These are phyloP conservation scores for Seminavis robusta DNA, from an alignment of 108 stramenopile genomes.

Conservation along the genomic window DNA sequence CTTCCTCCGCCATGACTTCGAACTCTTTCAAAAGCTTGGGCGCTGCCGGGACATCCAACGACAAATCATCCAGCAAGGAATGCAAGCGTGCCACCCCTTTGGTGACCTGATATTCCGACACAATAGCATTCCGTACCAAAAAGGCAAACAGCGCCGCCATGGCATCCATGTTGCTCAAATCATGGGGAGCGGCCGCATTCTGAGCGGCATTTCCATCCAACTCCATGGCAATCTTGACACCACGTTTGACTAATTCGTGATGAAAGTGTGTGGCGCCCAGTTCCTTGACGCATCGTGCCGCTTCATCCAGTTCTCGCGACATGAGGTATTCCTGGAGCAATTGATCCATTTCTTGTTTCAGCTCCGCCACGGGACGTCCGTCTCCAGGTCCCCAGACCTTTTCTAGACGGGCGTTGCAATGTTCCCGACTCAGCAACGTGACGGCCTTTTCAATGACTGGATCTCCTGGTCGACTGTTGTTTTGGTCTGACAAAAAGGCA, in stretches of 20 bases:
- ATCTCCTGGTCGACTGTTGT: slow-evolving; percentile 79
- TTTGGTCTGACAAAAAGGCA: slow-evolving; percentile 88
- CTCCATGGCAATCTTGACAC: slow-evolving; percentile 86
- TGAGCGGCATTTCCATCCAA: slow-evolving; percentile 62
- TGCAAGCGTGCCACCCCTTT: slow-evolving; percentile 75
- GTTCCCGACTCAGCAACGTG: slow-evolving; percentile 78
- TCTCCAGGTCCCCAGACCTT: slow-evolving; percentile 96
- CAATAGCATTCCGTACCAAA: slow-evolving; percentile 73
- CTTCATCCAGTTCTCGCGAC: slow-evolving; percentile 91
- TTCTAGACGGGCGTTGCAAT: slow-evolving; percentile 88
- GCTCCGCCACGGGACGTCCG: slow-evolving; percentile 90
- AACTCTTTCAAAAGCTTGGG: slow-evolving; percentile 63
- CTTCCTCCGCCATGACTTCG: slow-evolving; percentile 58
- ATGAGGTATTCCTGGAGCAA: slow-evolving; percentile 88
- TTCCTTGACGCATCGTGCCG: slow-evolving; percentile 87
- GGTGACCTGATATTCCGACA: slow-evolving; percentile 76
- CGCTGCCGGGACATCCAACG: slow-evolving; percentile 75
- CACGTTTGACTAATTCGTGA: slow-evolving; percentile 97
- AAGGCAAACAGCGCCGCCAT: slow-evolving; percentile 77
- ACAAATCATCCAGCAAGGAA: slow-evolving; percentile 58
- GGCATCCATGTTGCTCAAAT: slow-evolving; percentile 62
- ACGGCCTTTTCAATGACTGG: slow-evolving; percentile 86
- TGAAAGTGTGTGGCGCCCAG: slow-evolving; percentile 85
- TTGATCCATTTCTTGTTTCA: slow-evolving; percentile 93
- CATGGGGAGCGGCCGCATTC: slow-evolving; percentile 14